Base-by-base conservation (phyloP, 495 filamentous ascomycete species). In the Jackrogersella multiformis region DNA sequence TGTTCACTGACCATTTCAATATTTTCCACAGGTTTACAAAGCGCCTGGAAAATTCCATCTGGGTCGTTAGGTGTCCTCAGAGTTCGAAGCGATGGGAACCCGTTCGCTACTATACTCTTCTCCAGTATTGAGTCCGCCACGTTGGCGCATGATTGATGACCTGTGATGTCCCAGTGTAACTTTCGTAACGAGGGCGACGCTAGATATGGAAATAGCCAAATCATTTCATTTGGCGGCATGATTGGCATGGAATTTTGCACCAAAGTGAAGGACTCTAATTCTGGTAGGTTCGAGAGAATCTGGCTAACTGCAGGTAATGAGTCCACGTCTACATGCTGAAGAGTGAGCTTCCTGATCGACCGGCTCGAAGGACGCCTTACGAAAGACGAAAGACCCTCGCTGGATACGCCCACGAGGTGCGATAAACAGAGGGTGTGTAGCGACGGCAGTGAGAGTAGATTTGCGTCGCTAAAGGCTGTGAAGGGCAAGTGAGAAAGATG, bases 141-240 rank as follows among this genome's bases (percentile, higher is more conserved):
- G 34, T 78, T 82, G 20, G 80, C 73, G 15, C 71, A 64, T 10
- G 74, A 63, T 5, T 78, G 74, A 12, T 80, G 72, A 58, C 79
- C 77, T 0, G 89, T 85, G 23, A 94, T 85, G 69, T 96, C 92
- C 94, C 94, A 95, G 77, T 95, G 92, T 12, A 95, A 78, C 53
- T 85, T 86, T 58, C 86, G 78, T 0, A 96, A 82, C 16, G 82
- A 86, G 0, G 77, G 73, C 0, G 89, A 94, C 1, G 89, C 89
- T 5, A 97, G 80, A 58, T 92, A 86, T 0, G 89, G 90, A 62
- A 83, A 82, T 16, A 86, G 76, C 76, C 88, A 88, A 35, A 90
- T 82, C 49, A 89, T 85, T 20, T 82, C 79, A 46, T 87, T 88
- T 3, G 76, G 69, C 0, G 88, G 82, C 59, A 92, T 79, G 2